Conservation (phyloP, 352 stramenopile species). For the Phytophthora uliginosa region DNA sequence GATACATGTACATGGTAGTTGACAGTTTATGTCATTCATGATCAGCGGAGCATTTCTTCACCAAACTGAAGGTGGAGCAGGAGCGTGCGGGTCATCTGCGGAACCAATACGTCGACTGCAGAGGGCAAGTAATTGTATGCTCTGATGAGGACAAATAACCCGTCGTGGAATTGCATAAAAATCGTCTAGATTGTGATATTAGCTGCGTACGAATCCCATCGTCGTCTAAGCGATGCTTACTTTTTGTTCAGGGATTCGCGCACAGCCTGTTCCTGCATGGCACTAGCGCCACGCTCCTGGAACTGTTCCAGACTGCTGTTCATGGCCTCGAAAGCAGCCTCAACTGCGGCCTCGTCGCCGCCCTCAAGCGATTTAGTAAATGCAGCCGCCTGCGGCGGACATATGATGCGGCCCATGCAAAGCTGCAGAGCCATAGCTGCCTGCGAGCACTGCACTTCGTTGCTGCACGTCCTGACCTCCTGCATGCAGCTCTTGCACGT, state of each 20-base stretch:
- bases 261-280: slow-evolving; percentile 81
- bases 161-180: slow-evolving; percentile 22
- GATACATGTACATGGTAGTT: neutral
- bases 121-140: slow-evolving; percentile 62
- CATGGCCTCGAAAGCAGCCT: slow-evolving; percentile 82
- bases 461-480: slow-evolving; percentile 80
- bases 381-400: slow-evolving; percentile 63
- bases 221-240: slow-evolving; percentile 27
- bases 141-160: slow-evolving; percentile 39
- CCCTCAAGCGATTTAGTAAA: slow-evolving; percentile 82
- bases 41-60: slow-evolving; percentile 58
- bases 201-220: slow-evolving; percentile 23
- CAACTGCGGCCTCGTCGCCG: slow-evolving; percentile 72
- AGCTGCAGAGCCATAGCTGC: slow-evolving; percentile 90
- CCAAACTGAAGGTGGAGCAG: slow-evolving; percentile 56
- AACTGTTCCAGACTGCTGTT: slow-evolving; percentile 82
- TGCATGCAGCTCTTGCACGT: slow-evolving; percentile 87
- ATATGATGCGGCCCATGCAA: slow-evolving; percentile 92
- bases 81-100: slow-evolving; percentile 60
- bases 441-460: slow-evolving; percentile 85
- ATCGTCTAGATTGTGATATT: slow-evolving; percentile 44
- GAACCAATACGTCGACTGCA: slow-evolving; percentile 68
- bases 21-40: slow-evolving; percentile 11
- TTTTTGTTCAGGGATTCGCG: slow-evolving; percentile 70
- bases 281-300: slow-evolving; percentile 78